These are phyloP conservation scores for Conoideocrella luteorostrata DNA, from an alignment of 2,329 filamentous ascomycete genomes.

Conservation along the genomic window DNA sequence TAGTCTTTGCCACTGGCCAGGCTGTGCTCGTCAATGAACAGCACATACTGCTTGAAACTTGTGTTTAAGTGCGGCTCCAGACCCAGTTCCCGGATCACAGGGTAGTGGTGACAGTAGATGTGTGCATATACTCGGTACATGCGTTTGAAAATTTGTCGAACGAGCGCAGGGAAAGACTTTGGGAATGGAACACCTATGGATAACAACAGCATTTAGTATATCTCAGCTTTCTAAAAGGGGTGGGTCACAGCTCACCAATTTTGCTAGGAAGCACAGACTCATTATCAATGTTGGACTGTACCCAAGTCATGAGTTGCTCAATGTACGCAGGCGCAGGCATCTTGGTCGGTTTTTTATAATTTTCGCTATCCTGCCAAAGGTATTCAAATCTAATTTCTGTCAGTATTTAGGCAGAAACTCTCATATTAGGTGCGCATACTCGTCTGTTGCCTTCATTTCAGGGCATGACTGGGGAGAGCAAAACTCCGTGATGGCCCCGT, in stretches of 20 bases:
- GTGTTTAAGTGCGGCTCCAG: conserved; percentile 97
- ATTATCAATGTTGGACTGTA: conserved; percentile 92
- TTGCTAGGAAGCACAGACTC: conserved; percentile 91
- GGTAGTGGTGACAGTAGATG: conserved; percentile 99
- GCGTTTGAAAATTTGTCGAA: conserved; percentile 96
- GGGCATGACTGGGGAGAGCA: conserved; percentile 96
- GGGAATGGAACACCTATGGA: conserved; percentile 79
- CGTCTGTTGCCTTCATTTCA: conserved; percentile 99
- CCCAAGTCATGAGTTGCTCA: conserved; percentile 95
- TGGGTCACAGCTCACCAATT: conserved; percentile 52
- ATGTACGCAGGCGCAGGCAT: conserved; percentile 97
- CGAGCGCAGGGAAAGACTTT: conserved; percentile 79
- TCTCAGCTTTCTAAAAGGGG: no score
- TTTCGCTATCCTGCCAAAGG: conserved; percentile 93
- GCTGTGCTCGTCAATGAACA: conserved; percentile 96
- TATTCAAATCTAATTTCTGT: conserved; percentile 73
- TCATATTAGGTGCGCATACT: conserved; percentile 49
- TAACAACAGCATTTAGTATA: neutral
- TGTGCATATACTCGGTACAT: conserved; percentile 98
- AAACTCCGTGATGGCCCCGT: conserved; percentile 98
- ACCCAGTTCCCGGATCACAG: conserved; percentile 88
- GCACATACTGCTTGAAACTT: conserved; percentile 98
- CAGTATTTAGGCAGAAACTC: neutral
- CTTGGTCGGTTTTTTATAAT: conserved; percentile 93
- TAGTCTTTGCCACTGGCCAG: conserved; percentile 92